Conservation (phyloP, 2,329 filamentous ascomycete genomes). For the Penicillium expansum region DNA sequence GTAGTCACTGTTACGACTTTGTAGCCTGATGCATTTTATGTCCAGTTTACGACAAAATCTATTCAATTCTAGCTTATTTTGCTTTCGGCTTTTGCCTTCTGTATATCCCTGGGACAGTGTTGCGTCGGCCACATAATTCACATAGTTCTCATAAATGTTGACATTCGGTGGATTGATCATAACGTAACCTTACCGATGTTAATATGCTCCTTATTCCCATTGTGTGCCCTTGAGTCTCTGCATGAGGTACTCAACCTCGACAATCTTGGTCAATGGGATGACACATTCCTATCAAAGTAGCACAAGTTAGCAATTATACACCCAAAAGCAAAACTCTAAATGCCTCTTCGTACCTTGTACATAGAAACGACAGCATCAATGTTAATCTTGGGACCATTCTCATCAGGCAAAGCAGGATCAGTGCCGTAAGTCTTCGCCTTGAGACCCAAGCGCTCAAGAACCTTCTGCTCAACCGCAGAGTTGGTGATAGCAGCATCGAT, state of each 20-base stretch:
- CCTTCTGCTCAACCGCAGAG: conserved; percentile 81
- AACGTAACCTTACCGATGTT: conserved; percentile 20
- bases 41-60: conserved; percentile 20
- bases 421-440: conserved; percentile 94
- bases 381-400: conserved; percentile 69
- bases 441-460: conserved; percentile 77
- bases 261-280: conserved; percentile 95
- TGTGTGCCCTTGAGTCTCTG: conserved; percentile 66
- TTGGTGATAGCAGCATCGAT: conserved; percentile 92
- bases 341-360: conserved; percentile 59
- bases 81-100: neutral
- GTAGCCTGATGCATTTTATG: conserved; percentile 18
- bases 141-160: conserved; percentile 10
- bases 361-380: conserved; percentile 85
- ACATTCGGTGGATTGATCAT: conserved; percentile 12
- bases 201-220: conserved; percentile 41
- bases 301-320: neutral
- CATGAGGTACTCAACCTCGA: conserved; percentile 98
- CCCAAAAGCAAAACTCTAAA: neutral
- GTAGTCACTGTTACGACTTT: conserved; percentile 13
- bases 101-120: neutral
- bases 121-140: conserved; percentile 8
- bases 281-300: conserved; percentile 60
- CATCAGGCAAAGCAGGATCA: conserved; percentile 66
- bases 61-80: conserved; percentile 7